These are phyloP conservation scores for Parmelia sp. DNA, from an alignment of 495 filamentous ascomycete species.

Conservation along the genomic window DNA sequence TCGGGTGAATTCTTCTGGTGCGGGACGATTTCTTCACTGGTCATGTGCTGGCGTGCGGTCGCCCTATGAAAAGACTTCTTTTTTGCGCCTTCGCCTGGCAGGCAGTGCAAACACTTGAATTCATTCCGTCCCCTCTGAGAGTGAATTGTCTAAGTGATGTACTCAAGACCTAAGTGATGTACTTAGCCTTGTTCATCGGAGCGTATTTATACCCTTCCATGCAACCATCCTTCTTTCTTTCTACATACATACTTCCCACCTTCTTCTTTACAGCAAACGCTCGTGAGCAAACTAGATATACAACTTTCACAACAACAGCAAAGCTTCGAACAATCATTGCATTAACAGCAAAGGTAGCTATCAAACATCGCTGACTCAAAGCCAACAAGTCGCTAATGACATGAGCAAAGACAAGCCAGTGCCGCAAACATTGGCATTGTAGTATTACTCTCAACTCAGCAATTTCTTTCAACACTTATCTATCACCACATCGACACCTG, in stretches of 20 bases:
- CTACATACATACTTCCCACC: conserved; percentile 1
- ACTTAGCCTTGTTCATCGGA: neutral
- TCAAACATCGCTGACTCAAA: neutral
- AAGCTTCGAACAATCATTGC: neutral
- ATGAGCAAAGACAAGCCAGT: neutral
- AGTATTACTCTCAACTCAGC: neutral
- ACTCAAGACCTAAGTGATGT: conserved; percentile 9
- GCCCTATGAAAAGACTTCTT: neutral
- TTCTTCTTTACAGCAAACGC: conserved; percentile 4
- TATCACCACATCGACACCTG: neutral
- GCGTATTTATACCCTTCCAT: conserved; percentile 13
- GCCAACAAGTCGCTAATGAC: neutral
- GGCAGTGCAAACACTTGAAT: conserved; percentile 1
- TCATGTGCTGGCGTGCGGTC: neutral
- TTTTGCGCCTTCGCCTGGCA: neutral
- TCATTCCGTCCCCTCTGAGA: neutral
- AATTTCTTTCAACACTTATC: neutral
- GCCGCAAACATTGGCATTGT: neutral
- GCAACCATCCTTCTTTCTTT: conserved; percentile 14
- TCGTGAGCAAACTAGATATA: conserved; percentile 1
- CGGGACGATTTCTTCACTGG: neutral
- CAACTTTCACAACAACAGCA: neutral
- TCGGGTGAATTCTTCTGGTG: neutral
- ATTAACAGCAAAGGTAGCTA: neutral
- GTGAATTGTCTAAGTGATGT: neutral